Evolutionary conservation across 163 green algal genomes (phyloP), one percentile per base, ranked within the genome.

Genomic region (Dunaliella salina): DNA sequence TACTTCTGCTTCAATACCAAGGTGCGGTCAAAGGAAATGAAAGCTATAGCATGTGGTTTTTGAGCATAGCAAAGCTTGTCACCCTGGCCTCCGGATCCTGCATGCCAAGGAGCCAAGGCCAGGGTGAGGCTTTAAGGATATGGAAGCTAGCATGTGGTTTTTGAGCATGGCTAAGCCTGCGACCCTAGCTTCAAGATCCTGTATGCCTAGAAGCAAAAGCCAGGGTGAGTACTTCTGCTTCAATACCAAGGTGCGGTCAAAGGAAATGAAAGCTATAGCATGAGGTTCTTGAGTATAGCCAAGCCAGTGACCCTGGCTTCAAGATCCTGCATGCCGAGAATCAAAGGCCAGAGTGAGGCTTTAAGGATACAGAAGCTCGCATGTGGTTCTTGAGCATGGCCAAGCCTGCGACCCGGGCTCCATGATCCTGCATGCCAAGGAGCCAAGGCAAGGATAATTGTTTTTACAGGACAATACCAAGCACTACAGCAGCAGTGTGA

Each of bases 301-400:
- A 95, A 78, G 25, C 91, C 92, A 13, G 90, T 92, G 45, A 95
- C 91, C 63, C 87, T 88, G 24, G 67, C 90, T 57, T 89, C 84
- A 80, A 93, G 91, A n/a, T 91, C 89, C 89, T 87, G 87, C 22
- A 75, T 26, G 63, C 63, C 24, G 11, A 75, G 63, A 29, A 29
- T 8, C 4, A n/a, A n/a, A n/a, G n/a, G n/a, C n/a, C n/a, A n/a
- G n/a, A n/a, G n/a, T n/a, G n/a, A n/a, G n/a, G n/a, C n/a, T n/a
- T n/a, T n/a, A n/a, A n/a, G n/a, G n/a, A n/a, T n/a, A n/a, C n/a
- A n/a, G n/a, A n/a, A n/a, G n/a, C n/a, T n/a, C n/a, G n/a, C n/a
- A n/a, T n/a, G n/a, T n/a, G n/a, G n/a, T n/a, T n/a, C n/a, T n/a
- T n/a, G n/a, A n/a, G n/a, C n/a, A n/a, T n/a, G n/a, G n/a, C n/a